phyloP scores from a whole-genome alignment of 2,329 filamentous ascomycete genomes.

The Verticillium dahliae region DNA sequence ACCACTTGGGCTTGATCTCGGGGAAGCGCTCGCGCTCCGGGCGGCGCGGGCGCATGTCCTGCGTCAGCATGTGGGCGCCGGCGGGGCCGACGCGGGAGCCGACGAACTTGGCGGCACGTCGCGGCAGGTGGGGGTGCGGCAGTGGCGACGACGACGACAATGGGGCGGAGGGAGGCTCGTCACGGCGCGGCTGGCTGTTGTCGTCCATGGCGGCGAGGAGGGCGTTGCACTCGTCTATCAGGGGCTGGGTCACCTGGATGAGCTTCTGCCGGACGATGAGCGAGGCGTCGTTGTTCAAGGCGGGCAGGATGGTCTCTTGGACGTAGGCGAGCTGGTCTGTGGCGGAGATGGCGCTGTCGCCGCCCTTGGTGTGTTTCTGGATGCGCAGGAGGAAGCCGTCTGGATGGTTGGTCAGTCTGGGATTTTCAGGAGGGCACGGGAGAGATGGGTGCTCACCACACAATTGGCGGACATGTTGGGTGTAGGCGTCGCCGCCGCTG shows the following conservation, averaged over 20 bases:
- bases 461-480: not conserved
- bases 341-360: slow-evolving; percentile 28
- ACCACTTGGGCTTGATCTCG: slow-evolving; percentile 84
- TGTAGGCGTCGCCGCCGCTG: slow-evolving; percentile 22
- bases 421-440: too few relatives aligned
- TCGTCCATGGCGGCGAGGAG: slow-evolving; percentile 43
- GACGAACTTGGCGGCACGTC: slow-evolving; percentile 27
- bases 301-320: slow-evolving; percentile 42
- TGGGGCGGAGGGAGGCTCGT: too few relatives aligned
- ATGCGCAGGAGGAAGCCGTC: slow-evolving; percentile 2
- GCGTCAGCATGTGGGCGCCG: slow-evolving; percentile 63
- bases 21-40: slow-evolving; percentile 30
- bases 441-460: not conserved
- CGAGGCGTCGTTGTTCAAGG: slow-evolving; percentile 39
- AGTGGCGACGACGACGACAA: too few relatives aligned
- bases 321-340: slow-evolving; percentile 39
- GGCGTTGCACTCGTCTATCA: slow-evolving; percentile 44
- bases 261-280: slow-evolving; percentile 50
- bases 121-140: slow-evolving; percentile 1
- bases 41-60: slow-evolving; percentile 57
- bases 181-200: slow-evolving; percentile 1
- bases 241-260: slow-evolving; percentile 31
- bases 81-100: slow-evolving; percentile 44
- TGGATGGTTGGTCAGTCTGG: not conserved
- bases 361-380: not conserved